phyloP scores from a whole-genome alignment of 768 basidiomycete species.

The Porphyrellus cyaneotinctus region DNA sequence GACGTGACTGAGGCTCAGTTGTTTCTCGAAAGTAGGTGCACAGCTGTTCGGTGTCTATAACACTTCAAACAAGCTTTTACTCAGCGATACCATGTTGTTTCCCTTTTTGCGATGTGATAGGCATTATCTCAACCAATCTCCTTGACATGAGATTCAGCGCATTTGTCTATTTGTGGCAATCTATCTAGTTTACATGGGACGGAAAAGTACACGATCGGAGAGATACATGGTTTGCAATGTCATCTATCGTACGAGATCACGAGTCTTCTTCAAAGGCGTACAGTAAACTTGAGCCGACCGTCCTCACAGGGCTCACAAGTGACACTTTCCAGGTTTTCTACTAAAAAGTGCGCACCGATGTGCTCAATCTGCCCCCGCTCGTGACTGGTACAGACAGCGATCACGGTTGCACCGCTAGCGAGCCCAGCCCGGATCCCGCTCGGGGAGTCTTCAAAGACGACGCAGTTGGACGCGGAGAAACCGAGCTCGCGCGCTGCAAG shows the following conservation, averaged over 20 bases:
- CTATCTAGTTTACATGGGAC: not conserved
- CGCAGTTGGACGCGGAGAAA: constrained; percentile 52
- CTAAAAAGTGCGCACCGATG: constrained; percentile 53
- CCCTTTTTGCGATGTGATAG: not conserved
- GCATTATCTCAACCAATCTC: not conserved
- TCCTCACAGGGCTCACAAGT: constrained; percentile 38
- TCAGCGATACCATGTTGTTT: not conserved
- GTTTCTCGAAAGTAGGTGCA: not conserved
- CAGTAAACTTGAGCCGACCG: constrained; percentile 43
- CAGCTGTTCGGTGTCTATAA: not conserved
- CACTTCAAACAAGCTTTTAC: not conserved
- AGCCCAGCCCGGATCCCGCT: constrained; percentile 65
- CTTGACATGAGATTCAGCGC: not conserved
- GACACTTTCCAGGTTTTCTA: constrained; percentile 53
- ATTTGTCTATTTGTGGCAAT: not conserved
- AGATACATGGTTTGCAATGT: not conserved
- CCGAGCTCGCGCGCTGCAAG: constrained; percentile 59
- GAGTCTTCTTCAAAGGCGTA: constrained; percentile 20
- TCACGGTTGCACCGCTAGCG: constrained; percentile 67
- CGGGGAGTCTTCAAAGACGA: constrained; percentile 77
- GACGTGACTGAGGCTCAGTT: too few species aligned
- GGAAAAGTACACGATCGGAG: not conserved
- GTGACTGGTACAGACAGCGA: constrained; percentile 74
- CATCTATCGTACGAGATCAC: not conserved
- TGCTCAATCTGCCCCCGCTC: constrained; percentile 50